Percentiles rank a stretch among this genome's conserved stretches.
phyloP scores from a whole-genome alignment of 148 eudicot species.

The Arctostaphylos glauca region DNA sequence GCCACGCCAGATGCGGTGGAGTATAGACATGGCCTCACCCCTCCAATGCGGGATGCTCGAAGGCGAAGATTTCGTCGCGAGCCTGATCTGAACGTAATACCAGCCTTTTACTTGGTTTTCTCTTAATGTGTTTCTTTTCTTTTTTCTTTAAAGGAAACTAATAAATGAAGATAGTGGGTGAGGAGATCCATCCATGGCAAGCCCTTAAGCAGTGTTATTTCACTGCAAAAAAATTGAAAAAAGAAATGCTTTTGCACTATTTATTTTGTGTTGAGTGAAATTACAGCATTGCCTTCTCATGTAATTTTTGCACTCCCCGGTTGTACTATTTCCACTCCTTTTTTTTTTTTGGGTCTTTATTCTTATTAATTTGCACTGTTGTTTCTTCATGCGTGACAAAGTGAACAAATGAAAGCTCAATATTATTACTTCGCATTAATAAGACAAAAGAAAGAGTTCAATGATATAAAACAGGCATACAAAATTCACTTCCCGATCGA shows the following conservation, averaged over 20 bases:
- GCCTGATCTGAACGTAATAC: conserved; percentile 79
- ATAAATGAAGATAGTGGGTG: neutral
- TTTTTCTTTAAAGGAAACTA: neutral
- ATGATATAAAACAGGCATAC: no score
- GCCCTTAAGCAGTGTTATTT: neutral
- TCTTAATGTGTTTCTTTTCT: neutral
- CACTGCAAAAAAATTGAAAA: neutral
- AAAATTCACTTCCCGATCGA: neutral
- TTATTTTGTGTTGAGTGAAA: neutral
- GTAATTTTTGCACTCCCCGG: neutral
- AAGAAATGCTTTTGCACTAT: neutral
- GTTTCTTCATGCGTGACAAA: neutral
- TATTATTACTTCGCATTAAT: neutral
- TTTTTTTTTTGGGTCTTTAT: neutral
- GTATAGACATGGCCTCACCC: conserved; percentile 89
- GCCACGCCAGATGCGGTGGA: conserved; percentile 74
- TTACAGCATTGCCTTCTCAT: neutral
- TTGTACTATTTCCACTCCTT: neutral
- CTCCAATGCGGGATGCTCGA: conserved; percentile 96
- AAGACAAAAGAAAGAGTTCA: neutral
- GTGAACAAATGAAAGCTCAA: neutral
- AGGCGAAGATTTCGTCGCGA: conserved; percentile 93
- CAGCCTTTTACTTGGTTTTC: neutral
- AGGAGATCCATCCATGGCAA: neutral
- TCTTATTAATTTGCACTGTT: neutral